These are phyloP conservation scores for Xenosphaeropsis pyriputrescens DNA, from an alignment of 2,329 filamentous ascomycete species.

Conservation along the genomic window DNA sequence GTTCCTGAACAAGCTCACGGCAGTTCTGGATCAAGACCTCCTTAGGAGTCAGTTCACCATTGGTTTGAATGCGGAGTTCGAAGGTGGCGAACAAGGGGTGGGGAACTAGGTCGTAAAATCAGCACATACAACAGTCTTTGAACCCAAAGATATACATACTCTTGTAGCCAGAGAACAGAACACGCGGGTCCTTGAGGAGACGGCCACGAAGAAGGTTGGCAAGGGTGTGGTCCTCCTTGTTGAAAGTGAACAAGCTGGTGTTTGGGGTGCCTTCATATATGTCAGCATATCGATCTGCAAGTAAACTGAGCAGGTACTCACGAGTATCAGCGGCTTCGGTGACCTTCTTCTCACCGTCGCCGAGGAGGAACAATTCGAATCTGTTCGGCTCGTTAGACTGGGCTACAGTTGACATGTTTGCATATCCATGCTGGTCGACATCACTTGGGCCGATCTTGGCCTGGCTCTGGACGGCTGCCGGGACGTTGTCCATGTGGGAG, in stretches of 20 bases:
- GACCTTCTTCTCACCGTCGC: constrained; percentile 84
- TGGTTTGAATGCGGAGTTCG: constrained; percentile 76
- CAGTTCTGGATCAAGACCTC: constrained; percentile 73
- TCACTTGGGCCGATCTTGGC: not conserved
- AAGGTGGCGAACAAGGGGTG: constrained; percentile 34
- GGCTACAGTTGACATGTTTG: constrained; percentile 1
- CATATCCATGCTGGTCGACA: not conserved
- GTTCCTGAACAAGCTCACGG: constrained; percentile 67
- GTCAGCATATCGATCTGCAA: constrained; percentile 2
- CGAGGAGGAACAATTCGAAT: constrained; percentile 86
- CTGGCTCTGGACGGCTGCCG: not conserved
- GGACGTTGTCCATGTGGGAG: not conserved
- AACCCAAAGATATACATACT: constrained; percentile 32
- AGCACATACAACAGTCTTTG: constrained; percentile 13
- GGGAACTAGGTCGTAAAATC: constrained; percentile 13
- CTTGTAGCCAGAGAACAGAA: constrained; percentile 88
- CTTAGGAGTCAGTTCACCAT: constrained; percentile 77
- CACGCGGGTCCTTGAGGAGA: constrained; percentile 69
- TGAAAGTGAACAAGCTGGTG: constrained; percentile 86
- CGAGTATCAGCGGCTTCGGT: constrained; percentile 79
- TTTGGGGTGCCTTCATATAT: constrained; percentile 63
- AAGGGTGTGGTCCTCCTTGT: constrained; percentile 94
- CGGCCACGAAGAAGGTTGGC: constrained; percentile 80
- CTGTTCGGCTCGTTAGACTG: constrained; percentile 31
- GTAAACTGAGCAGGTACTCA: constrained; percentile 29